Percentiles rank a stretch among this genome's conserved stretches.
These are phyloP conservation scores for Bretschneidera sinensis DNA, from an alignment of 345 rosid species.

Conservation along the genomic window DNA sequence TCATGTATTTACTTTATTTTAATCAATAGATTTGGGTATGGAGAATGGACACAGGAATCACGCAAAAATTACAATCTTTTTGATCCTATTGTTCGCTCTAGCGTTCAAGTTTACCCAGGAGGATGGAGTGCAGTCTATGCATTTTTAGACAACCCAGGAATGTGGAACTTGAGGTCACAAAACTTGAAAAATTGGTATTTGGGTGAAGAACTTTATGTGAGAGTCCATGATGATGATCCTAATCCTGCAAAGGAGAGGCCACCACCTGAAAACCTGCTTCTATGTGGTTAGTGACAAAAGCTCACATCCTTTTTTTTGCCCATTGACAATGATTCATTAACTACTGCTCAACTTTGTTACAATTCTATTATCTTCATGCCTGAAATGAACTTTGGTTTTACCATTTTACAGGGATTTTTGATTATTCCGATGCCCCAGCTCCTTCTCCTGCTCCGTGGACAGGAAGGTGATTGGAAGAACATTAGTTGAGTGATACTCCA, in stretches of 20 bases:
- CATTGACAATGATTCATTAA: too few relatives aligned
- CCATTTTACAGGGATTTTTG: conserved; percentile 21
- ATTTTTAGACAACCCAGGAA: conserved; percentile 39
- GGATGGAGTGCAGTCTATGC: conserved; percentile 41
- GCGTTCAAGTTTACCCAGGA: conserved; percentile 31
- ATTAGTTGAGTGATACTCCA: too few relatives aligned
- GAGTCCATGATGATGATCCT: conserved; percentile 28
- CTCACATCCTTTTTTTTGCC: neutral
- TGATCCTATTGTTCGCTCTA: conserved; percentile 33
- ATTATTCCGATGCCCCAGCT: conserved; percentile 3
- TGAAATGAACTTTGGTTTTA: neutral
- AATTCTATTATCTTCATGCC: neutral
- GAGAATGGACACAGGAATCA: conserved; percentile 25
- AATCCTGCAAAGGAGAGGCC: conserved; percentile 37
- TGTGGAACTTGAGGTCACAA: conserved; percentile 45
- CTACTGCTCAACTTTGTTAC: neutral
- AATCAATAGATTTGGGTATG: conserved; percentile 26
- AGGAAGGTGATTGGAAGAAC: conserved; percentile 3
- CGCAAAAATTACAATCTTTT: conserved; percentile 21
- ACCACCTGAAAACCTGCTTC: conserved; percentile 26
- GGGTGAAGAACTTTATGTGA: conserved; percentile 38
- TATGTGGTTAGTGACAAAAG: conserved; percentile 21
- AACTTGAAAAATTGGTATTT: conserved; percentile 29
- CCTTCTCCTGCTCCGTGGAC: conserved; percentile 17
- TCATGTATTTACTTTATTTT: too few relatives aligned